A percentile compares a stretch with the other conserved stretches of the same genome.
Evolutionary conservation across 768 basidiomycete genomes (phyloP).

Genomic region (Lactarius trivialis): DNA sequence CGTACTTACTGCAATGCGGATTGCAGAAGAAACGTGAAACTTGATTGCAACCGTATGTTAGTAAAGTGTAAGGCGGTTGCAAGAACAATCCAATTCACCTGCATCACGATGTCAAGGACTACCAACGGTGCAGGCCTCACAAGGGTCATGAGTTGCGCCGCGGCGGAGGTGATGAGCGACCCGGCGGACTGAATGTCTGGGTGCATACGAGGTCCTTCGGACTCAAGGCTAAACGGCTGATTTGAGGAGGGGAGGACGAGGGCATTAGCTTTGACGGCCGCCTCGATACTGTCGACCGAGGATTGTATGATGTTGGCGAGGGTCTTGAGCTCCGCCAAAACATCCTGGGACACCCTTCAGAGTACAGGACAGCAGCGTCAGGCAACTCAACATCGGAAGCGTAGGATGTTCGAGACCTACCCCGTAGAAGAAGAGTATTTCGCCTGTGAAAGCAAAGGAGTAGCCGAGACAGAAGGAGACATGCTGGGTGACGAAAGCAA

Average conservation of each 20-base stretch:
- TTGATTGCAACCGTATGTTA: background rate
- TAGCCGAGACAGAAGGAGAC: background rate
- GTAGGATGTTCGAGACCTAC: background rate
- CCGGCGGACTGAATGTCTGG: background rate
- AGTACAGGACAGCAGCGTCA: background rate
- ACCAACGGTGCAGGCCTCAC: background rate
- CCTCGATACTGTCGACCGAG: background rate
- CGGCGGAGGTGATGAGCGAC: background rate
- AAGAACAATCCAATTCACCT: background rate
- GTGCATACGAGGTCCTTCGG: background rate
- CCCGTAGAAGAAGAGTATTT: background rate
- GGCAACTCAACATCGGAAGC: background rate
- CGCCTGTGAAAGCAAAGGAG: background rate
- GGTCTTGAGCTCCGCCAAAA: background rate
- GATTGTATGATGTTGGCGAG: conserved; percentile 3
- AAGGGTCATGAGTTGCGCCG: background rate
- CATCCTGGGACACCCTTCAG: background rate
- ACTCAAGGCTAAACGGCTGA: background rate
- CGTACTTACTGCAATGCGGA: background rate
- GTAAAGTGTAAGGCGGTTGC: too few species aligned
- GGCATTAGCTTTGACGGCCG: background rate
- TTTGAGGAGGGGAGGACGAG: background rate
- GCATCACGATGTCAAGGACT: background rate
- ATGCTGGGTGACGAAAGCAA: background rate
- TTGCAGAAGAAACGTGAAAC: background rate